Percentiles rank a stretch among this genome's conserved stretches.
Evolutionary conservation across 2,329 filamentous ascomycete genomes (phyloP).

Genomic region (Fulvia fulva): DNA sequence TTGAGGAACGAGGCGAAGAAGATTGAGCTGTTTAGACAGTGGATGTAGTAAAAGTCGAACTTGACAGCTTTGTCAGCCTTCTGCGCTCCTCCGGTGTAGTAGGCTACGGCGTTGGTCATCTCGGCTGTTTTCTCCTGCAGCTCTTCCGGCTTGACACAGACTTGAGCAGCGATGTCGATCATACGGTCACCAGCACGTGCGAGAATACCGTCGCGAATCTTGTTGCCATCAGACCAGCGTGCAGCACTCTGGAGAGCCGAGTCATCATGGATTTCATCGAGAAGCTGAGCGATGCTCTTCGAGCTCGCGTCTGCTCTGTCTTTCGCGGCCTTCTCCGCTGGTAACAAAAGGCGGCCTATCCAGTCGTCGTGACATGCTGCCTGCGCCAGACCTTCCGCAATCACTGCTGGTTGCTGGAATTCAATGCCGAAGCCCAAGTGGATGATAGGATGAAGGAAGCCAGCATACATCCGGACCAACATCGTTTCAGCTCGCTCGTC

Average conservation of each 20-base stretch:
- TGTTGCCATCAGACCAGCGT: slow-evolving; percentile 55
- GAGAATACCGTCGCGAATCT: slow-evolving; percentile 66
- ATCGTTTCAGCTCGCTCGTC: slow-evolving; percentile 64
- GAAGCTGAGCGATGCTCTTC: slow-evolving; percentile 54
- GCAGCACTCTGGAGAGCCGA: slow-evolving; percentile 54
- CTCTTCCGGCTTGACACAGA: slow-evolving; percentile 47
- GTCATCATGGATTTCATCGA: slow-evolving; percentile 57
- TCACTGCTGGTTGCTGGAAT: slow-evolving; percentile 73
- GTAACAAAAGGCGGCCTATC: slow-evolving; percentile 53
- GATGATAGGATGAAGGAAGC: slow-evolving; percentile 75
- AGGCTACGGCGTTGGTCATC: slow-evolving; percentile 66
- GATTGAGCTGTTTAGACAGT: slow-evolving; percentile 72
- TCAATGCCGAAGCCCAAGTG: slow-evolving; percentile 80
- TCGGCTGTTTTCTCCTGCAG: slow-evolving; percentile 57
- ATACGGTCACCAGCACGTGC: slow-evolving; percentile 60
- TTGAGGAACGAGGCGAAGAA: slow-evolving; percentile 64
- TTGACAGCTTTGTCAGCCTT: slow-evolving; percentile 62
- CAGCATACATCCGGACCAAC: slow-evolving; percentile 63
- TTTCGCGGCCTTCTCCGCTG: slow-evolving; percentile 48
- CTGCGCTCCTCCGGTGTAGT: slow-evolving; percentile 60
- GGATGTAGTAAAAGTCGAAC: slow-evolving; percentile 74
- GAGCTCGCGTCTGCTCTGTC: slow-evolving; percentile 20
- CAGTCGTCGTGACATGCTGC: slow-evolving; percentile 63
- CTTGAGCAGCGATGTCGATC: slow-evolving; percentile 57
- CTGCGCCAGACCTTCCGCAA: slow-evolving; percentile 77